Base-by-base conservation (phyloP, 225 moss, liverwort and hornwort species). In the Anthoceros angustus region DNA sequence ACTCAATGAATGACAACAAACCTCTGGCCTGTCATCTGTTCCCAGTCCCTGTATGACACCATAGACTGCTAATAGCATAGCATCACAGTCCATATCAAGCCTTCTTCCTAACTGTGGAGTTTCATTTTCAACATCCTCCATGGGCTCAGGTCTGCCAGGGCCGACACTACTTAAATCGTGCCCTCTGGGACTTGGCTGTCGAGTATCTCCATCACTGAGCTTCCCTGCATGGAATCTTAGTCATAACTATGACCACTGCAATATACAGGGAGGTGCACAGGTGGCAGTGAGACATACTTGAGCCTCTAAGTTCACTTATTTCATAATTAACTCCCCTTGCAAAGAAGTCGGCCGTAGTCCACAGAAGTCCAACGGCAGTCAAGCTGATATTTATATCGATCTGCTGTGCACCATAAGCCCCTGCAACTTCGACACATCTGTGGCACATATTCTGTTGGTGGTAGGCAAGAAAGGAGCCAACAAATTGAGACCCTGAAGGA, bases 1-100 rank as follows among this genome's bases (percentile, higher is more conserved):
- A 12, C 24, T 26, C 10, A 68, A 10, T 50, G 18, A 60, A 68
- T 5, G 68, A 42, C 64, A 9, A 10, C 71, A 15, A 15, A 86
- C 98, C 81, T 98, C 98, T 12, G 98, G 98, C 69, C 98, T 87
- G 64, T 92, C 92, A 73, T 98, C 98, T 50, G 87, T 87, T 62
- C 89, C 84, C 63, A 98, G 84, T 60, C 92, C 87, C 81, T 92
- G 98, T 68, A 98, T 89, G 12, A 98, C 87, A 42, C 86, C 86
- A 79, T 92, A 98, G 63, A 98, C 92, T 69, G 89, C 85, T 70
- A 98, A 75, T 64, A 98, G 86, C 68, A 98, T 76, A 43, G 84
- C 79, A 82, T 98, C 98, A 69, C 86, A 89, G 71, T 89, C 87
- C 74, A 89, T 78, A 63, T 88, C 88, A 71, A 82, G 80, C 71